Base-by-base conservation (phyloP, 2,329 filamentous ascomycete species). In the Kalmusia sp. region DNA sequence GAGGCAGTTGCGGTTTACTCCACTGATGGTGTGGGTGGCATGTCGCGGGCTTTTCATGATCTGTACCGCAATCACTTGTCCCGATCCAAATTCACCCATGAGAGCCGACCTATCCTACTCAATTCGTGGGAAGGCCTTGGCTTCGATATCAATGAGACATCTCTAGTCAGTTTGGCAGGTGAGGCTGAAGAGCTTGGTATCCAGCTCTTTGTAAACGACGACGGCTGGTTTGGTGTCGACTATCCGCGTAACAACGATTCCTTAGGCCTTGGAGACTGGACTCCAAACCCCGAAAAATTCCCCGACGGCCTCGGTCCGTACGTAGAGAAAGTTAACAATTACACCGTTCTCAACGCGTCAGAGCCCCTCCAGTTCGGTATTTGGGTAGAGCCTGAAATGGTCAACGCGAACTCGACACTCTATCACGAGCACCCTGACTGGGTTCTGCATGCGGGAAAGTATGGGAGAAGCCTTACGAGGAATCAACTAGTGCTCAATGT, bases 361-460 rank as follows among this genome's bases (percentile, higher is more conserved):
- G 72, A 76, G 0, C 76, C 80, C 2, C 68, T 89, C 40, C 76
- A 80, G 11, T 89, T 89, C 57, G 86, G 86, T 14, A 77, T 89
- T 3, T 89, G 86, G 86, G 78, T 89, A 2, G 87, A 89, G 64
- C 86, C 85, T 0, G 86, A 89, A 61, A 89, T 89, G 87, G 81
- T 88, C 44, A 87, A 85, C 51, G 82, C 83, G 1, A 82, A 85
- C 48, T 88, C 86, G 0, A 80, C 76, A 2, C 75, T 89, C 2
- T 89, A 88, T 64, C 68, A 79, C 1, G 73, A 83, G 38, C 86
- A 89, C 58, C 86, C 86, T 0, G 85, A 88, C 50, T 89, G 86
- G 86, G 84, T 78, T 3, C 62, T 89, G 47, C 81, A 85, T 50
- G 81, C 84, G 0, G 83, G 82, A 3, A 68, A 76, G 0, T 83